phyloP scores from a whole-genome alignment of 2,329 filamentous ascomycete genomes.

The Cercospora zeina region DNA sequence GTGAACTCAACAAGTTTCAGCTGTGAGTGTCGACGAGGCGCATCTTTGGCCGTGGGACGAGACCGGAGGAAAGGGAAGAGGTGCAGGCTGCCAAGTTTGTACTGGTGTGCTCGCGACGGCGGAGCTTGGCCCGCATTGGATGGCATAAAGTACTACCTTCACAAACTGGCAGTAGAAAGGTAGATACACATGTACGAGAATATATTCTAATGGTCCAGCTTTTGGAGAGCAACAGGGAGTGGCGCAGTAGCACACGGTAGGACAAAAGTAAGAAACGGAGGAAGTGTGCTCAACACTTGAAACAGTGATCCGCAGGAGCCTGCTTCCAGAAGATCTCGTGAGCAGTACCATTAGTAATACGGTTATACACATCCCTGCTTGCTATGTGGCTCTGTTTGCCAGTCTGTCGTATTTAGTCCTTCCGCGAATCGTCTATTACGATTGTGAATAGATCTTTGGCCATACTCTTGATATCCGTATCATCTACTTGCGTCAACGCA shows the following conservation, averaged over 20 bases:
- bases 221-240: no score
- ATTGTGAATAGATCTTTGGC: constrained; percentile 53
- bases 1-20: constrained; percentile 15
- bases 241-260: no score
- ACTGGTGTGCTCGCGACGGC: background rate
- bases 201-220: no score
- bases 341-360: background rate
- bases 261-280: no score
- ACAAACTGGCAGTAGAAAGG: no score
- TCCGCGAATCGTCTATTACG: constrained; percentile 38
- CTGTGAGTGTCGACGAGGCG: constrained; percentile 9
- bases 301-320: no score
- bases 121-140: background rate
- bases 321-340: background rate
- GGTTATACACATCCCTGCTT: background rate
- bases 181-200: no score
- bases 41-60: background rate
- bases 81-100: background rate
- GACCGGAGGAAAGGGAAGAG: background rate
- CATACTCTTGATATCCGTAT: constrained; percentile 56
- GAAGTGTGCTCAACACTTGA: no score
- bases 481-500: constrained; percentile 55
- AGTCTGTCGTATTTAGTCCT: constrained; percentile 20
- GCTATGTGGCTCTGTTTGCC: background rate
- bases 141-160: no score